These are phyloP conservation scores for Xerocomellus chrysenteron DNA, from an alignment of 768 basidiomycete species.

Conservation along the genomic window DNA sequence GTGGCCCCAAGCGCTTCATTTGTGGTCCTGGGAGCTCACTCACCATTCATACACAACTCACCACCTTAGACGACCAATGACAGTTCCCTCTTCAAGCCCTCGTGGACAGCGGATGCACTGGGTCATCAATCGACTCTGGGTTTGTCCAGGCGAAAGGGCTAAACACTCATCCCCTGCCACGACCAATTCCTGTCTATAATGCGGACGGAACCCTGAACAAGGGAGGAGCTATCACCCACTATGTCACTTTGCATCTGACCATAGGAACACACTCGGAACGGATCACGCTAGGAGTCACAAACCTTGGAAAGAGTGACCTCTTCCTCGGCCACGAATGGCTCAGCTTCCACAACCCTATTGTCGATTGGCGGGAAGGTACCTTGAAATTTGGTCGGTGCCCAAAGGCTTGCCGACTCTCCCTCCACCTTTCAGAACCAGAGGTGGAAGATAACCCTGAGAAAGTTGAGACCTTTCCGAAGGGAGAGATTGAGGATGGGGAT, in stretches of 20 bases:
- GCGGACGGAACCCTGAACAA: no score
- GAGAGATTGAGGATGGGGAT: no score
- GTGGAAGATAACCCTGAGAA: no score
- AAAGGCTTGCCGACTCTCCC: no score
- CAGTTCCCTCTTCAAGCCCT: not conserved
- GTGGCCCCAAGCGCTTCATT: not conserved
- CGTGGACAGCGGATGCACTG: not conserved
- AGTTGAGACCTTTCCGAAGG: no score
- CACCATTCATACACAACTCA: not conserved
- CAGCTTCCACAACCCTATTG: no score
- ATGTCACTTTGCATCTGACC: not conserved
- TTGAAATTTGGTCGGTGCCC: no score
- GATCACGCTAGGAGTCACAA: not conserved
- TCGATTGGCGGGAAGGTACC: no score
- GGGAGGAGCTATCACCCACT: no score
- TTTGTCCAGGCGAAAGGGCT: not conserved
- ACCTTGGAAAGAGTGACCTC: not conserved
- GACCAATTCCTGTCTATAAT: not conserved
- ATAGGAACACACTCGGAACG: not conserved
- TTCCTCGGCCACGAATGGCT: constrained; percentile 10
- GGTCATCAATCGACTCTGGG: not conserved
- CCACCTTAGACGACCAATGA: not conserved
- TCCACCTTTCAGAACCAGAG: no score
- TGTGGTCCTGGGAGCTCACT: not conserved
- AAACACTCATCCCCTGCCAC: not conserved